Evolutionary conservation across 176 grass and related monocot genomes (phyloP), one percentile per base, ranked within the genome.

Genomic region (Ensete ventricosum): DNA sequence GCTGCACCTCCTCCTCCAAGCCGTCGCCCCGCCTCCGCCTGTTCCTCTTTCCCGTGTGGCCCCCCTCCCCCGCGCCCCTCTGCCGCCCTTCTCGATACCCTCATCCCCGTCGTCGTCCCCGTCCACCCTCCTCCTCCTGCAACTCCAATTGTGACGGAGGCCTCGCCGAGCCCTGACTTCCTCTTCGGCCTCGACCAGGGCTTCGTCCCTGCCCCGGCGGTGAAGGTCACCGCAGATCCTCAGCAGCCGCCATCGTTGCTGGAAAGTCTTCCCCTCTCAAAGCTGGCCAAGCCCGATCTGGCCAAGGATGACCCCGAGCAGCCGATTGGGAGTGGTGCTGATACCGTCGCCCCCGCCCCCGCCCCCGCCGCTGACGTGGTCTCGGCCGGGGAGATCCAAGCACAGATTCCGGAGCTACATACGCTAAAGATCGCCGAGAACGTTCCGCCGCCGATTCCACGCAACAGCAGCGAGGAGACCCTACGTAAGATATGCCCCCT

Each of bases 41-140:
- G 54, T 99, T 99, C 81, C 90, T 99, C 86, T 99, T 99, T 69
- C 82, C 91, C 66, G 74, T 99, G 62, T 76, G 75, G 0, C 77
- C 74, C 2, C 2, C 85, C 74, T 2, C 85, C 85, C 12, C 87
- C 88, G 17, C 81, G 76, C 9, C 85, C 52, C 26, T 83, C 81
- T 0, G 55, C 92, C 0, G 85, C 85, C 0, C 85, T 89, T 10
- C 77, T 88, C 0, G 90, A 90, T 52, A 67, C 81, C 14, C 78
- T 91, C 59, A 99, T 84, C 87, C 78, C 82, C 66, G 73, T 81
- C 66, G 73, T 81, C 29, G 73, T 81, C 29, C 81, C 77, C 9
- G 50, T n/a, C 50, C 84, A 77, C 26, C 34, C 34, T 43, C 13
- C 73, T 71, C 17, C 52, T 60, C 27, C 65, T 43, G 55, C 23